Evolutionary conservation across 192 early-diverging fungal species (phyloP), one percentile per base, ranked within the genome.

Genomic region (Thamnidium elegans): DNA sequence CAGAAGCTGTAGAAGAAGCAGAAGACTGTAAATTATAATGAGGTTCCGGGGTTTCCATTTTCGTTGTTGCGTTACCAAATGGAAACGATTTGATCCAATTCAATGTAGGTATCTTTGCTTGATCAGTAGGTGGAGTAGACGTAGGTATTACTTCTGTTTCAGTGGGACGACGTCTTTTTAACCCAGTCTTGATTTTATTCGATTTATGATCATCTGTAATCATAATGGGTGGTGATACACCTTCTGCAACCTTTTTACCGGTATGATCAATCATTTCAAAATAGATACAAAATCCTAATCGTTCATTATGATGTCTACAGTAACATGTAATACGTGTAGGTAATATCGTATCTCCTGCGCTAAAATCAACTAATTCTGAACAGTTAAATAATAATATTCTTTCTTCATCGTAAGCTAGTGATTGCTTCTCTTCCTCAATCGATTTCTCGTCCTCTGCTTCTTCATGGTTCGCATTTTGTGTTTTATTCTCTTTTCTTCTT

Each of bases 201-300:
- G 93, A 93, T 77, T 98, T 98, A 80, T 98, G 95, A 76, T 98
- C 95, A 59, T 98, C 95, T 10, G 95, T 98, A 69, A 98, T 95
- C 86, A 96, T 88, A 48, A 98, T 96, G 9, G 95, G 93, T 8
- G 94, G 90, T 44, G 94, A 94, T 58, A 95, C 78, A 19, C 90
- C 92, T 8, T 83, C 84, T 23, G 94, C 94, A 23, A 96, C 76
- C 36, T 90, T 77, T 10, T 78, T 75, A 59, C 82, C 80, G 42
- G 76, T 78, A 58, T 83, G 69, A 72, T 98, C 94, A 20, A 82
- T 72, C 65, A 94, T 83, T 34, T 84, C 81, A 71, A 96, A 89
- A 63, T 88, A 92, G 34, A 98, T 84, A 70, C 82, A 94, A 69
- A 98, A 98, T 1, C 95, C 95, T 1, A 88, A 74, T 80, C 94